Evolutionary conservation across 306 rosid species (phyloP), one percentile per base, ranked within the genome.

Genomic region (Prunus salicina): DNA sequence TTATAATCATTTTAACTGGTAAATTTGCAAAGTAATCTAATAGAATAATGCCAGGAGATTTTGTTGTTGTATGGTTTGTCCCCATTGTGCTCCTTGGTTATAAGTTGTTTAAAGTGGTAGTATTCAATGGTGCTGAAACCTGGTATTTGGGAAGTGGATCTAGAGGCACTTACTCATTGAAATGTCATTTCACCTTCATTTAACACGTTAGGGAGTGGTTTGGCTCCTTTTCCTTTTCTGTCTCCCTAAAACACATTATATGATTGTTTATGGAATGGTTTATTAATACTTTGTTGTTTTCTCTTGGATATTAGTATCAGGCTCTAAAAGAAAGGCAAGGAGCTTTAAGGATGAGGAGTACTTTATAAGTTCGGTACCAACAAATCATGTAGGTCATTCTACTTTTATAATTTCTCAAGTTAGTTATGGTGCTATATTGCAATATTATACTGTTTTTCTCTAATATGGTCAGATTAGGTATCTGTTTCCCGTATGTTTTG

Each of bases 351-450:
- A 94, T 69, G 97, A 90, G 73, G 97, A 94, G 72, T 79, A 75
- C 87, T 92, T 69, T 74, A 94, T 94, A 82, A 94, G 93, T 81
- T 89, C 98, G 16, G 79, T 94, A 66, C 98, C 96, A 49, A 81
- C 89, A 75, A 94, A 90, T 84, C 96, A 78, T 45, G 98, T 90
- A 84, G 53, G 92, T 74, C 71, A 74, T 77, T 24, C 67, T 30
- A 50, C 1, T 75, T 78, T 25, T 82, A 46, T 34, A 45, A 64
- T 66, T 81, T 51, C 66, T 53, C 74, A 74, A 43, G 66, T n/a
- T 38, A 41, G 28, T 64, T 71, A 15, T 46, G 34, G 71, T 64
- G 16, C n/a, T 57, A 14, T 71, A 16, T 53, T 12, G 55, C 30
- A 64, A 49, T 71, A 32, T 50, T 41, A 12, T 8, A 49, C 25